phyloP scores from a whole-genome alignment of 371 early-diverging fungal genomes.

The Mortierella sp. region DNA sequence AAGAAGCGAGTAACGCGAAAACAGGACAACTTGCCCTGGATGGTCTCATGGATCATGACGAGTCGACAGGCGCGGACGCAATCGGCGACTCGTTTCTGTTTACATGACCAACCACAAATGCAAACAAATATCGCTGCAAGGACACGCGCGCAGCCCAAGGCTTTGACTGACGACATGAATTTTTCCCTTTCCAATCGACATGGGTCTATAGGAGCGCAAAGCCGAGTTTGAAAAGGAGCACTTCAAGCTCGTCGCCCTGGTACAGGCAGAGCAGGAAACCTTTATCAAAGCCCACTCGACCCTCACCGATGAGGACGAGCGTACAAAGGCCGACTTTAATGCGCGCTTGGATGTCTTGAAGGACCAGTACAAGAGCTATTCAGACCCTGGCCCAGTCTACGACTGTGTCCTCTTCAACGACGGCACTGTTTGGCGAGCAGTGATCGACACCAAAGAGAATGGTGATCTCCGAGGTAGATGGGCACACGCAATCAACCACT shows the following conservation, averaged over 20 bases:
- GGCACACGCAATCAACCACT: too few species aligned
- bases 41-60: not conserved
- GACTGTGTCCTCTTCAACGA: slow-evolving; percentile 93
- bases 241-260: slow-evolving; percentile 69
- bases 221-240: slow-evolving; percentile 73
- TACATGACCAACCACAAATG: too few species aligned
- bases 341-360: slow-evolving; percentile 77
- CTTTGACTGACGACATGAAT: too few species aligned
- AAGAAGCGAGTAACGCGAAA: too few species aligned
- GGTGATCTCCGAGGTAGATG: slow-evolving; percentile 86
- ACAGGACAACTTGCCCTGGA: too few species aligned
- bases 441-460: slow-evolving; percentile 78
- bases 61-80: too few species aligned
- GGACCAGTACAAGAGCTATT: slow-evolving; percentile 68
- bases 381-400: slow-evolving; percentile 81
- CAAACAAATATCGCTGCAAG: too few species aligned
- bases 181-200: not conserved
- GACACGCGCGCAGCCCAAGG: too few species aligned
- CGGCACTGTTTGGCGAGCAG: slow-evolving; percentile 89
- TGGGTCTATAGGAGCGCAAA: slow-evolving; percentile 67
- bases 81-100: not conserved
- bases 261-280: slow-evolving; percentile 65
- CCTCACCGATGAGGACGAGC: slow-evolving; percentile 53
- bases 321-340: slow-evolving; percentile 67
- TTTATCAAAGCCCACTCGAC: slow-evolving; percentile 57